Base-by-base conservation (phyloP, 2,329 filamentous ascomycete genomes). In the Talaromyces amestolkiae region DNA sequence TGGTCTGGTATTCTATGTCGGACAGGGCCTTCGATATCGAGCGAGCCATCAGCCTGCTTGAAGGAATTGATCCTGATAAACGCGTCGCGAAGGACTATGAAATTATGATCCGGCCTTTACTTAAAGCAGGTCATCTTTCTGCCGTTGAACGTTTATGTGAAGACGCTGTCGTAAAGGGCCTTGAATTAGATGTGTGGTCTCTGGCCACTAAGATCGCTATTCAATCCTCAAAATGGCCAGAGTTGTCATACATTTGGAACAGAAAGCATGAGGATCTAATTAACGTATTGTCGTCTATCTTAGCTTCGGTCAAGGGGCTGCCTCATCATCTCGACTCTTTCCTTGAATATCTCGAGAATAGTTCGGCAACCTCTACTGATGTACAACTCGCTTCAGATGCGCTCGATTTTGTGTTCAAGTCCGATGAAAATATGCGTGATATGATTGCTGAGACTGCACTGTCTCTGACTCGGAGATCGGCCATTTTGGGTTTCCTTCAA, bases 41-140 rank as follows among this genome's bases (percentile, higher is more conserved):
- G 65, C 79, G 82, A 56, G 75, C 78, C 19, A 75, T 80, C 58
- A 67, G 75, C n/a, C 66, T 86, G 9, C 86, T 86, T 69, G 71
- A 80, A 35, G 65, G 68, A 3, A 77, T 85, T 31, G 70, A 76
- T 3, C 27, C 66, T 1, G 63, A 75, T 9, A 63, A 76, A 43
- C 80, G 82, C 31, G 77, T 74, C 2, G 69, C 74, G 8, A 73
- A 75, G 4, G 79, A 83, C 61, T 87, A 85, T 70, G 71, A 77
- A 61, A 71, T 76, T 47, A 77, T 80, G 31, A 77, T 83, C 24
- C 74, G 75, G 51, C 79, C 84, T 24, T 78, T 82, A 66, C 68
- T 85, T 17, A 54, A 67, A 31, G 72, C 69, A n/a, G 72, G 81
- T 17, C 72, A 76, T 22, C 73, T 79, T 65, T 66, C 78, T 15